phyloP scores from a whole-genome alignment of 2,329 filamentous ascomycete species.

The Ceratocystis variospora region DNA sequence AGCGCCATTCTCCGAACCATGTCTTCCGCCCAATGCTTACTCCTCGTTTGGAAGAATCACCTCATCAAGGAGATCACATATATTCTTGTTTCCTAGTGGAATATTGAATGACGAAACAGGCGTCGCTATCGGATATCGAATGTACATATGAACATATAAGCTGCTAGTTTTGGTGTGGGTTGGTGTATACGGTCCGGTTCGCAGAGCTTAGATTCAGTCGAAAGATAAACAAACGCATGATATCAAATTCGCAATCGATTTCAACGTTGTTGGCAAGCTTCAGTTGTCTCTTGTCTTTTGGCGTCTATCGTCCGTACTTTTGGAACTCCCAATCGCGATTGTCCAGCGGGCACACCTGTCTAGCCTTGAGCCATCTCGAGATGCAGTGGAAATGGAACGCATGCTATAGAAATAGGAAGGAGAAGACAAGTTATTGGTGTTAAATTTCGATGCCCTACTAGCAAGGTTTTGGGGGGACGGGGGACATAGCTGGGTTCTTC shows the following conservation, averaged over 20 bases:
- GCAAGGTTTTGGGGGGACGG: conserved; percentile 26
- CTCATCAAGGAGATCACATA: no score
- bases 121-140: neutral
- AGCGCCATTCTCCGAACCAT: neutral
- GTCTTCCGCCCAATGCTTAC: neutral
- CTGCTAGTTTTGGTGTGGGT: neutral
- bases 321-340: conserved; percentile 99
- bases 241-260: neutral
- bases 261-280: neutral
- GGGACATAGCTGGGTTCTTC: conserved; percentile 26
- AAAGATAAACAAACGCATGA: neutral
- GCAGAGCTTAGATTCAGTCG: neutral
- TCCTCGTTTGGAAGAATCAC: neutral
- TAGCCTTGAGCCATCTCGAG: conserved; percentile 96
- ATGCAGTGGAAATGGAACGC: conserved; percentile 99
- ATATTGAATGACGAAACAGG: neutral
- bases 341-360: conserved; percentile 92
- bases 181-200: neutral
- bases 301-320: conserved; percentile 65
- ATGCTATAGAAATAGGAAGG: conserved; percentile 44
- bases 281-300: neutral
- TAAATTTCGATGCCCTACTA: neutral
- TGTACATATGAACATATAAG: neutral
- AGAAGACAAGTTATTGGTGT: neutral
- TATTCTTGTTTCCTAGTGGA: neutral